phyloP scores from a whole-genome alignment of 345 rosid genomes.

The Sonneratia caseolaris region DNA sequence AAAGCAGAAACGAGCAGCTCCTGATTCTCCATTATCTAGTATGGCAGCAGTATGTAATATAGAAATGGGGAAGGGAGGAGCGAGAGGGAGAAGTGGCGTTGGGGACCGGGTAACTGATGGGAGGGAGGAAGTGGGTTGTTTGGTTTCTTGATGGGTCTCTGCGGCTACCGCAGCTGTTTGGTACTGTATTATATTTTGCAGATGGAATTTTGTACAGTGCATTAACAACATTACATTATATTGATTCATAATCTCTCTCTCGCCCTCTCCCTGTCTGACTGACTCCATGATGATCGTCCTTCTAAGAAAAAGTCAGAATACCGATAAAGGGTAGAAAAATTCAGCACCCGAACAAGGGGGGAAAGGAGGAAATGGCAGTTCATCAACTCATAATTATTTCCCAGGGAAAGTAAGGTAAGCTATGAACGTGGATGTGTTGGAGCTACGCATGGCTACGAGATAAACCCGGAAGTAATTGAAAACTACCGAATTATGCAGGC shows the following conservation, averaged over 20 bases:
- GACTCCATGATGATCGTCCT: not conserved
- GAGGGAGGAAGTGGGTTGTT: not conserved
- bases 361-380: not conserved
- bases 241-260: not conserved
- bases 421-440: not conserved
- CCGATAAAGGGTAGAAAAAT: not conserved
- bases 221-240: not conserved
- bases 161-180: conserved; percentile 1
- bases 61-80: not conserved
- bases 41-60: not conserved
- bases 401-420: not conserved
- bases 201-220: not conserved
- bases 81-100: not conserved
- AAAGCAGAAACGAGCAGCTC: not conserved
- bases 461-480: too few species aligned
- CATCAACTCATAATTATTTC: not conserved
- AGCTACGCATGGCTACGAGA: too few species aligned
- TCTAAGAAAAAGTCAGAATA: not conserved
- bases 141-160: conserved; percentile 3
- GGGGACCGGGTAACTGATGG: not conserved
- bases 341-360: not conserved
- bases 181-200: not conserved
- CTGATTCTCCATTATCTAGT: not conserved
- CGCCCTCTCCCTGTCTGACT: not conserved
- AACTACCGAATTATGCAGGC: too few species aligned